Evolutionary conservation across 2,329 filamentous ascomycete genomes (phyloP), one percentile per base, ranked within the genome.

Genomic region (Colletotrichum lini): DNA sequence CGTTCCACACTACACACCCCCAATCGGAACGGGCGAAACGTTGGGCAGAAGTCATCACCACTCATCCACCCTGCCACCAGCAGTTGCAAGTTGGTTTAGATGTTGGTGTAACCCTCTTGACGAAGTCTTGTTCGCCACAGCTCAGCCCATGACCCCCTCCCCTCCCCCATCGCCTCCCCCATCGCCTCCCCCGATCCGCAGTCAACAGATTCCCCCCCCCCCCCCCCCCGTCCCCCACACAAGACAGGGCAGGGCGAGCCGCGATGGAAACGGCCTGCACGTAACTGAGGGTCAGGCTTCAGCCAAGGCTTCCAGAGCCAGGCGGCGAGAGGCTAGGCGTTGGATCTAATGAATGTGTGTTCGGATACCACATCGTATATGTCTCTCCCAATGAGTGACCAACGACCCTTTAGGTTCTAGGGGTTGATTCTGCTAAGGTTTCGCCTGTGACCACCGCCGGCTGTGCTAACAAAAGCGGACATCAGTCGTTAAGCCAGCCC

Each of bases 81-180:
- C 30, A 30, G 30, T 30, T 30, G 30, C 30, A 30, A 8, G 30
- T 35, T 61, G 49, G 53, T 53, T 53, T 44, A 30, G 52, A 58
- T 47, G 42, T 53, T 54, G 45, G 68, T 68, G 58, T 47, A 63
- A 63, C 64, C 68, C 16, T 63, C 68, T 68, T 71, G 65, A 71
- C 68, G 68, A 68, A 62, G 68, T 63, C 38, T 42, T 67, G 26
- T 57, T 71, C 52, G 64, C 68, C 68, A 71, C 68, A 60, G 45
- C 58, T 59, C 47, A 57, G 52, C 65, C 58, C 65, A 58, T 58
- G 68, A 67, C 58, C 65, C 62, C 40, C 45, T 30, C n/a, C n/a
- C n/a, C n/a, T 12, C 23, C 49, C 23, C 26, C 18, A 35, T 35
- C 30, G 23, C 26, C 35, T 12, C 23, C 49, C 23, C 26, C 18